Percentiles rank a stretch among this genome's conserved stretches.
These are phyloP conservation scores for Heritiera littoralis DNA, from an alignment of 345 rosid genomes.

Conservation along the genomic window DNA sequence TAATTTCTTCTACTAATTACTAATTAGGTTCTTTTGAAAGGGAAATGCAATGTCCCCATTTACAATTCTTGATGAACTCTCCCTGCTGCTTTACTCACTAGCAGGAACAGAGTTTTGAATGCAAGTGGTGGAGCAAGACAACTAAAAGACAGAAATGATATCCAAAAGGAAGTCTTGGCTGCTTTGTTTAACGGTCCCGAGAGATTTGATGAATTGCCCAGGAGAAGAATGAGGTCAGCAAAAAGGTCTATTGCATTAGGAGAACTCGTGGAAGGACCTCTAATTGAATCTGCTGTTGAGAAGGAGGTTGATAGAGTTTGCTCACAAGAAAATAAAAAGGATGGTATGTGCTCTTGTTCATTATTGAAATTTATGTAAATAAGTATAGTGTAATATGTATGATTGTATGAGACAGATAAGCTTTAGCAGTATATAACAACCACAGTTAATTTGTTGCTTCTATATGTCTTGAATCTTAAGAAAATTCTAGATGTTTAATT, in stretches of 20 bases:
- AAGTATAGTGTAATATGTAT: background rate
- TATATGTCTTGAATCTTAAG: background rate
- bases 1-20: conserved; percentile 19
- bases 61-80: conserved; percentile 1
- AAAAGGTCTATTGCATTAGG: conserved; percentile 39
- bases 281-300: conserved; percentile 26
- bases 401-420: background rate
- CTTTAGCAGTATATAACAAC: background rate
- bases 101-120: conserved; percentile 22
- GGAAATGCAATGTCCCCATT: background rate
- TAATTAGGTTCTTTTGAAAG: background rate
- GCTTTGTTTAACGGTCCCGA: conserved; percentile 38
- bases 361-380: conserved; percentile 13
- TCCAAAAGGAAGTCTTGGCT: conserved; percentile 45
- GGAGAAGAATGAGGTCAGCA: conserved; percentile 18
- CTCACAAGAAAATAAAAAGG: conserved; percentile 23
- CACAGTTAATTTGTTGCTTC: background rate
- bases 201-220: conserved; percentile 30
- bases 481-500: background rate
- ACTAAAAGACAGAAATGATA: conserved; percentile 32
- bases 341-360: conserved; percentile 31
- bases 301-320: conserved; percentile 13
- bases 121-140: conserved; percentile 27
- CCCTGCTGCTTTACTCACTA: conserved; percentile 1
- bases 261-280: conserved; percentile 39